These are phyloP conservation scores for Trichoderma koningiopsis DNA, from an alignment of 2,329 filamentous ascomycete genomes.

Conservation along the genomic window DNA sequence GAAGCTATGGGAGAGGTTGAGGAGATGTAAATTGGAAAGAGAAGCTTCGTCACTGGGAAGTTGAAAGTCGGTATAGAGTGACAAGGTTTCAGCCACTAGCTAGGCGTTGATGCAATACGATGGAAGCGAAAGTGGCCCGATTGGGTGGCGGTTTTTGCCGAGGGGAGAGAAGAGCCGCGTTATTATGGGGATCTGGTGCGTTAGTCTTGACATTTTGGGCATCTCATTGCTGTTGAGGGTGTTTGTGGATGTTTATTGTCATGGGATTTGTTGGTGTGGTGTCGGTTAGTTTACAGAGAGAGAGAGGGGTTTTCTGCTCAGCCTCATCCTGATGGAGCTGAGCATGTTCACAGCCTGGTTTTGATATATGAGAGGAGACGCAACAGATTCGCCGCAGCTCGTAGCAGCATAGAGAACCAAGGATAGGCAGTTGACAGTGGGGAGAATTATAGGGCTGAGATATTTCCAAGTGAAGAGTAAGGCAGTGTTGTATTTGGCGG, in stretches of 20 bases:
- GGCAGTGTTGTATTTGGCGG: background rate
- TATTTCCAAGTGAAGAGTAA: background rate
- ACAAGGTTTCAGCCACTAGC: constrained; percentile 7
- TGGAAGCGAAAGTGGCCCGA: background rate
- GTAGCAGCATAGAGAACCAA: background rate
- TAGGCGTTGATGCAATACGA: background rate
- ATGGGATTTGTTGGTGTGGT: background rate
- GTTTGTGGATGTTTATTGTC: background rate
- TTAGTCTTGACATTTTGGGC: background rate
- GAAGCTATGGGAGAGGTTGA: background rate
- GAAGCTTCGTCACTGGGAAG: background rate
- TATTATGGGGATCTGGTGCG: background rate
- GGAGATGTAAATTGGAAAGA: background rate
- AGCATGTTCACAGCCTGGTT: background rate
- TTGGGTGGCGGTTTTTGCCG: constrained; percentile 13
- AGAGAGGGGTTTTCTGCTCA: background rate
- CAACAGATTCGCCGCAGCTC: background rate
- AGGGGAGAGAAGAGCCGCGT: background rate
- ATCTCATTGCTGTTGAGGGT: background rate
- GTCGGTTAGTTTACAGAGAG: background rate
- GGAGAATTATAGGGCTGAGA: background rate
- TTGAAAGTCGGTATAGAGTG: background rate
- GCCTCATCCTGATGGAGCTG: background rate
- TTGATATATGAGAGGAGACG: background rate
- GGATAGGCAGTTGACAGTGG: background rate